These are phyloP conservation scores for Sugiyamaella floridensis DNA, from an alignment of 805 yeast species.

Conservation along the genomic window DNA sequence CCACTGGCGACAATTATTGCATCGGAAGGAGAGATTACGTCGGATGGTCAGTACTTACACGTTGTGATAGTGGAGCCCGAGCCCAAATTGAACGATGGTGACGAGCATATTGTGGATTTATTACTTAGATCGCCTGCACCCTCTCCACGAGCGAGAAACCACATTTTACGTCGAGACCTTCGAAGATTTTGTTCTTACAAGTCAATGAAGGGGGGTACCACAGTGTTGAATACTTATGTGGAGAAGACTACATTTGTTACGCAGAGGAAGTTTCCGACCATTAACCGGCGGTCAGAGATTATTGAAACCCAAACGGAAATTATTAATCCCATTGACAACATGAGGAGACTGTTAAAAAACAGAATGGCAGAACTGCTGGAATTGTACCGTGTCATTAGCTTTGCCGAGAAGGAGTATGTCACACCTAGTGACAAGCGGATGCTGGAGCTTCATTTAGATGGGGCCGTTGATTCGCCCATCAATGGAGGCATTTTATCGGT, in stretches of 20 bases:
- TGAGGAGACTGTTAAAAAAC: slow-evolving; percentile 55
- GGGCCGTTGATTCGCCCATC: slow-evolving; percentile 87
- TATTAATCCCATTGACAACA: slow-evolving; percentile 81
- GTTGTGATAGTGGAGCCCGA: slow-evolving; percentile 68
- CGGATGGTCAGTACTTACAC: slow-evolving; percentile 67
- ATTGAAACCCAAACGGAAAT: slow-evolving; percentile 41
- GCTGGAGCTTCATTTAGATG: slow-evolving; percentile 34
- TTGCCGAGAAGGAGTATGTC: slow-evolving; percentile 21
- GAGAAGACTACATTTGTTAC: slow-evolving; percentile 81
- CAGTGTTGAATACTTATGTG: slow-evolving; percentile 74
- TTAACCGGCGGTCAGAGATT: slow-evolving; percentile 79
- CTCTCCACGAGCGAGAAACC: slow-evolving; percentile 53
- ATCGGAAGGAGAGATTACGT: slow-evolving; percentile 50
- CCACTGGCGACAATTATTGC: slow-evolving; percentile 75
- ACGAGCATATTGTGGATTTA: background rate
- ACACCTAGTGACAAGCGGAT: slow-evolving; percentile 1
- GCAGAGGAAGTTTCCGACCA: slow-evolving; percentile 70
- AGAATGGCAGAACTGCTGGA: slow-evolving; percentile 70
- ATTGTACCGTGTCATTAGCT: slow-evolving; percentile 56
- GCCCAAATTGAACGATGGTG: slow-evolving; percentile 15
- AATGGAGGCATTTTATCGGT: slow-evolving; percentile 89
- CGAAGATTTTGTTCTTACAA: slow-evolving; percentile 61
- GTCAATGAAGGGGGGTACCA: slow-evolving; percentile 60
- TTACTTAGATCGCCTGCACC: slow-evolving; percentile 1
- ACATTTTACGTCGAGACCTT: slow-evolving; percentile 68